Evolutionary conservation across 768 basidiomycete species (phyloP).

Genomic region (Mycena sanguinolenta): DNA sequence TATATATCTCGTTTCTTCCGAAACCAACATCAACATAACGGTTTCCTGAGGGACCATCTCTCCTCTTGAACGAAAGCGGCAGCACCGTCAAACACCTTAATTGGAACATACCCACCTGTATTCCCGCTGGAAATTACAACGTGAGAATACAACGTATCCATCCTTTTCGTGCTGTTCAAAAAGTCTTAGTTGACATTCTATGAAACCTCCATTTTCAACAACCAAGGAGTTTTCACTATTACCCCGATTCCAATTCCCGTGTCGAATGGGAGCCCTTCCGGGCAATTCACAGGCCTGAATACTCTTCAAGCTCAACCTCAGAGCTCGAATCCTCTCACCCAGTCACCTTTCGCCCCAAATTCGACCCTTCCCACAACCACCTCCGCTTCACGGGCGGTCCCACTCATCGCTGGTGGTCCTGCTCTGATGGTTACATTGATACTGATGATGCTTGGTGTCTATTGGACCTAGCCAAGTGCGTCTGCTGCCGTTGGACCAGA

Average conservation of each 20-base stretch:
- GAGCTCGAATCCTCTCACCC: slow-evolving; percentile 45
- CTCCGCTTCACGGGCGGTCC: neutral
- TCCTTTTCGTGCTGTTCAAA: slow-evolving; percentile 3
- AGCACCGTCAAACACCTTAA: slow-evolving; percentile 56
- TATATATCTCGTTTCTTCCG: slow-evolving; percentile 58
- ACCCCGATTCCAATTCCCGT: slow-evolving; percentile 55
- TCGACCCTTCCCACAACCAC: neutral
- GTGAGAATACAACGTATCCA: slow-evolving; percentile 44
- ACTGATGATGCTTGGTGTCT: neutral
- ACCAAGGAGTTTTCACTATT: slow-evolving; percentile 52
- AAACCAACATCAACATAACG: slow-evolving; percentile 54
- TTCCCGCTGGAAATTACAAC: slow-evolving; percentile 56
- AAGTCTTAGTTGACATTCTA: slow-evolving; percentile 58
- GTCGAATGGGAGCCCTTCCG: slow-evolving; percentile 44
- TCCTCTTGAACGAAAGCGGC: slow-evolving; percentile 55
- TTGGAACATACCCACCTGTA: slow-evolving; percentile 57
- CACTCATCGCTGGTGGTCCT: neutral
- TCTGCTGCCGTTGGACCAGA: too few relatives aligned
- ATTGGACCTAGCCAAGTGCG: too few relatives aligned
- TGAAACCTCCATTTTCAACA: slow-evolving; percentile 53
- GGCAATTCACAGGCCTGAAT: slow-evolving; percentile 30
- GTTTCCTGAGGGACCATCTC: slow-evolving; percentile 50
- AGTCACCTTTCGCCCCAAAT: slow-evolving; percentile 48
- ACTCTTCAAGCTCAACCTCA: slow-evolving; percentile 51
- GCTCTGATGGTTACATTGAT: neutral